Conservation (phyloP, 371 early-diverging fungal genomes). For the Circinella minor region DNA sequence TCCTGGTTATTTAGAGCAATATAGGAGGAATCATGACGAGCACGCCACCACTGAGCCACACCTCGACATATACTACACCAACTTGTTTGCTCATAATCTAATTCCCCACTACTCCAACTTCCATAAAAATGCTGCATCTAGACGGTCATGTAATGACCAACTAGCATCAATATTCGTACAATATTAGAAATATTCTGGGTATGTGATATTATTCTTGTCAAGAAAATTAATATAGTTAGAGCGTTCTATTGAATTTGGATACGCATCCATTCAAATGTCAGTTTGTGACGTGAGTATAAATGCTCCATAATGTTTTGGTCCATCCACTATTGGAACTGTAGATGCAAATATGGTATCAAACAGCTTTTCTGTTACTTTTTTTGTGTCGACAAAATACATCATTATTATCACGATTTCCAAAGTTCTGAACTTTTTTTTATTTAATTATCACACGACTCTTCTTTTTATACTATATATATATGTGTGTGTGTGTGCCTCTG, state of each 20-base stretch:
- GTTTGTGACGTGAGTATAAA: slow-evolving; percentile 38
- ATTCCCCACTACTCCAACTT: slow-evolving; percentile 32
- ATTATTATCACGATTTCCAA: neutral
- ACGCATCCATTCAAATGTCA: slow-evolving; percentile 45
- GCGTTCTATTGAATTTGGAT: slow-evolving; percentile 44
- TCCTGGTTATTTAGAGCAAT: slow-evolving; percentile 1
- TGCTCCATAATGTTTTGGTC: slow-evolving; percentile 36
- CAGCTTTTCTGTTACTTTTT: slow-evolving; percentile 43
- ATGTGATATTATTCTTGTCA: slow-evolving; percentile 40
- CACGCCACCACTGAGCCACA: slow-evolving; percentile 37
- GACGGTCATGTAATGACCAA: slow-evolving; percentile 23
- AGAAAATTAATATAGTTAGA: slow-evolving; percentile 43
- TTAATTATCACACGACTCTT: neutral
- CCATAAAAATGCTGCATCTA: slow-evolving; percentile 33
- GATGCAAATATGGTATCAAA: slow-evolving; percentile 32
- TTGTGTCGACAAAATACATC: neutral
- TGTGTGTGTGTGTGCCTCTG: no score
- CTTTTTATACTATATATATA: neutral
- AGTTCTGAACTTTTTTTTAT: neutral
- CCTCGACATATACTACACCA: slow-evolving; percentile 46
- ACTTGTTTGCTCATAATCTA: slow-evolving; percentile 21
- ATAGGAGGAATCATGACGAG: slow-evolving; percentile 16
- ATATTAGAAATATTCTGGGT: slow-evolving; percentile 34
- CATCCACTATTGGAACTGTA: slow-evolving; percentile 37
- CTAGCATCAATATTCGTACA: slow-evolving; percentile 26